Conservation (phyloP, 2,329 filamentous ascomycete species). For the Penicillium sp. region DNA sequence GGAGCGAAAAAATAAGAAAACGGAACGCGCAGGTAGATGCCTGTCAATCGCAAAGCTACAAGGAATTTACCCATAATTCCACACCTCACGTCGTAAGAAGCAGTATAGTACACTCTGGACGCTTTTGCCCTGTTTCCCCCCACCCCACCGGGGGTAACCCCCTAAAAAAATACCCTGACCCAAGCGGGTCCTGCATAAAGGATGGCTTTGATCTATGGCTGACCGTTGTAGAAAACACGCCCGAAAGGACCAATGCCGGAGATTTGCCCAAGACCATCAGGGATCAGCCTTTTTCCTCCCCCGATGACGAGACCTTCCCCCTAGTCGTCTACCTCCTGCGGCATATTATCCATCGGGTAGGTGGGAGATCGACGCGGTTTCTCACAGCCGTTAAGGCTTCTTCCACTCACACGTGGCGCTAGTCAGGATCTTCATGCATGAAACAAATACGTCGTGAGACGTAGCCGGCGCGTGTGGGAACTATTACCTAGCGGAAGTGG, state of each 20-base stretch:
- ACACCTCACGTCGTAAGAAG: slow-evolving; percentile 12
- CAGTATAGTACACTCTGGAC: slow-evolving; percentile 16
- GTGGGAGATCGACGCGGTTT: slow-evolving; percentile 39
- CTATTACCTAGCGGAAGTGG: neutral
- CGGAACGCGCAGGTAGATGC: neutral
- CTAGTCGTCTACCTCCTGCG: slow-evolving; percentile 10
- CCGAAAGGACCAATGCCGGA: slow-evolving; percentile 11
- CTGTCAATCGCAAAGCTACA: slow-evolving; percentile 8
- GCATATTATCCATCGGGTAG: slow-evolving; percentile 28
- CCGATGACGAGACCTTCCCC: slow-evolving; percentile 14
- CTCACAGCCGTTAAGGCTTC: slow-evolving; percentile 40
- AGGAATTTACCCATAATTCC: slow-evolving; percentile 16
- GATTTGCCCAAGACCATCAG: slow-evolving; percentile 21
- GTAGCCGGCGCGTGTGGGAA: neutral
- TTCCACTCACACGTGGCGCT: slow-evolving; percentile 38
- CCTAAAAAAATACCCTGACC: slow-evolving; percentile 7
- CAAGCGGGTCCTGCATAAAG: slow-evolving; percentile 21
- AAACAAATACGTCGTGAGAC: slow-evolving; percentile 12
- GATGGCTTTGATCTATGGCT: slow-evolving; percentile 9
- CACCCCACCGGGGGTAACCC: slow-evolving; percentile 8
- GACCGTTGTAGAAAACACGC: slow-evolving; percentile 9
- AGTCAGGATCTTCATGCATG: slow-evolving; percentile 39
- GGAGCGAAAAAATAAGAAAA: slow-evolving; percentile 1
- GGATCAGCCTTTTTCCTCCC: slow-evolving; percentile 16
- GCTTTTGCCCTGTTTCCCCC: slow-evolving; percentile 9